phyloP scores from a whole-genome alignment of 257 asterid genomes.

The Scutellaria baicalensis region DNA sequence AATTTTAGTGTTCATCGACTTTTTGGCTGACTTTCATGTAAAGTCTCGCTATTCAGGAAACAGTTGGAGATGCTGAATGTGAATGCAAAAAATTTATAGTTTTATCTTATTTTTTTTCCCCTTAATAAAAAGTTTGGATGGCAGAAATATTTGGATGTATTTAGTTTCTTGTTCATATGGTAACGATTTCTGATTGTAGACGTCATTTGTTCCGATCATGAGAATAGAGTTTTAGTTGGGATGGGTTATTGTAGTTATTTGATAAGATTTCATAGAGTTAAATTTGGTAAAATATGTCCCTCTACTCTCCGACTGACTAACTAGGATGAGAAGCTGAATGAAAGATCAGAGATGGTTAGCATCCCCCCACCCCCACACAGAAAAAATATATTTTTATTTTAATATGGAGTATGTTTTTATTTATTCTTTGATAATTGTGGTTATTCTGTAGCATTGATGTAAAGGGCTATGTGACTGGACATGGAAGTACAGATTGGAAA shows the following conservation, averaged over 20 bases:
- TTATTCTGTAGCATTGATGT: conserved; percentile 67
- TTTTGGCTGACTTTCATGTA: neutral
- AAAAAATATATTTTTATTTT: neutral
- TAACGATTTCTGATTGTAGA: neutral
- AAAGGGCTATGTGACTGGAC: conserved; percentile 78
- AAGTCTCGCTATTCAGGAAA: neutral
- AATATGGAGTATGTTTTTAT: neutral
- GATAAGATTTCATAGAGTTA: neutral
- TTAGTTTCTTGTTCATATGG: neutral
- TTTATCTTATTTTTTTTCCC: neutral
- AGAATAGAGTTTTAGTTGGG: neutral
- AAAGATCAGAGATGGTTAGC: too few relatives aligned
- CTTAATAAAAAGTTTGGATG: neutral
- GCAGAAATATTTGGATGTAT: neutral
- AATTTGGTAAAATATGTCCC: neutral
- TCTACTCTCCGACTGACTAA: neutral
- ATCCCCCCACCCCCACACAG: too few relatives aligned
- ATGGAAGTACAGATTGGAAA: conserved; percentile 85
- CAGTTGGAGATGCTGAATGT: neutral
- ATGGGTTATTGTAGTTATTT: neutral
- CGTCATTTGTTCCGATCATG: neutral
- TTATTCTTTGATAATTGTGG: neutral
- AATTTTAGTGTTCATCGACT: neutral
- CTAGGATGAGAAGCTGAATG: neutral
- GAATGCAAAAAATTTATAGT: neutral